Percentiles rank a stretch among this genome's conserved stretches.
phyloP scores from a whole-genome alignment of 768 basidiomycete genomes.

The Calocybe cyanea region DNA sequence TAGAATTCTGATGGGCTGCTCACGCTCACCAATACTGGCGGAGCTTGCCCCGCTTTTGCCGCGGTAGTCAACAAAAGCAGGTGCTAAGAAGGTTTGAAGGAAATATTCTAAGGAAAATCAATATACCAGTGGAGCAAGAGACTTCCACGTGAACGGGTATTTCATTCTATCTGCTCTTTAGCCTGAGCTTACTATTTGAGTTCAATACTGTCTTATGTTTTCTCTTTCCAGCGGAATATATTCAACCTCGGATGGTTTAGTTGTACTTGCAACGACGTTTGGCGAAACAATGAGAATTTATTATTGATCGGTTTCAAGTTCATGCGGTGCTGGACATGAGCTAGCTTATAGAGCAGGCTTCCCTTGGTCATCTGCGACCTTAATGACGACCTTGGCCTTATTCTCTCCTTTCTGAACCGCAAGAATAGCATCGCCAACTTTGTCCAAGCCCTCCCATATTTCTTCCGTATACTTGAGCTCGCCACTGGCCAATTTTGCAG shows the following conservation, averaged over 20 bases:
- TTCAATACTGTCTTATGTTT: not conserved
- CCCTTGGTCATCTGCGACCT: conserved; percentile 27
- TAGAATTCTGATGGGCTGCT: no score
- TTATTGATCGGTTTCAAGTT: not conserved
- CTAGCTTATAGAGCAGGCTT: no score
- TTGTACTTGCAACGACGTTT: not conserved
- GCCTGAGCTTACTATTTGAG: not conserved
- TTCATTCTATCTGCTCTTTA: no score
- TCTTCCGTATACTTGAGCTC: conserved; percentile 48
- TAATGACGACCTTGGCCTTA: conserved; percentile 31
- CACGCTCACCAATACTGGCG: no score
- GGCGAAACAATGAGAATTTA: not conserved
- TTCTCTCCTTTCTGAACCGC: conserved; percentile 32
- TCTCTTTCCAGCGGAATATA: not conserved
- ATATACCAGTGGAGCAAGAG: no score
- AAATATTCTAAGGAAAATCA: no score
- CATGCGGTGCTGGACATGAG: no score
- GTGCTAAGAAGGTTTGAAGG: no score
- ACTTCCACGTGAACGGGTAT: no score
- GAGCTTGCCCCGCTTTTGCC: no score
- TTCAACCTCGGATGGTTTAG: not conserved
- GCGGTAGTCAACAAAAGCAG: no score
- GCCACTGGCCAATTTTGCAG: conserved; percentile 37
- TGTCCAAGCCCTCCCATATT: conserved; percentile 39
- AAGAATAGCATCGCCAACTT: conserved; percentile 30